Evolutionary conservation across 768 basidiomycete species (phyloP), one percentile per base, ranked within the genome.

Genomic region (Trametes punicea): DNA sequence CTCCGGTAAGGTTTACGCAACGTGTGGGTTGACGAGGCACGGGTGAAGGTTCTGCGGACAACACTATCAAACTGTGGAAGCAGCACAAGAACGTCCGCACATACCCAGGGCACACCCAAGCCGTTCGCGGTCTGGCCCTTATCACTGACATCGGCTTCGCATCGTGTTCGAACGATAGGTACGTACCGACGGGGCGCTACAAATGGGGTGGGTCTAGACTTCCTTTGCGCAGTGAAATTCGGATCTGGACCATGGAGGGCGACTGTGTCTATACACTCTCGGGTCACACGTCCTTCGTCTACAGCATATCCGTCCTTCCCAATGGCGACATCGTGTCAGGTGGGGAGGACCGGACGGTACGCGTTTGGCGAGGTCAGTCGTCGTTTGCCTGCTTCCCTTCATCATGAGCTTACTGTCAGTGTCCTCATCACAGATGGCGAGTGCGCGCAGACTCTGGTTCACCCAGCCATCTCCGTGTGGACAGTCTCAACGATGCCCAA

Each of bases 391-490:
- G 40, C 15, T n/a, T 26, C 55, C 23, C 41, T 51, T 42, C 41
- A 54, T 48, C 49, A 39, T 40, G 40, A 39, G 33, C 15, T 60
- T 25, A 44, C 38, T 16, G n/a, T 33, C 13, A 40, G 30, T 27
- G 13, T 7, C 33, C 53, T 27, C 21, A 11, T 21, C n/a, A 21
- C 57, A 91, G 95, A 93, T 61, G 94, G 91, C 13, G 90, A 93
- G 70, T 90, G 90, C 62, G 71, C 81, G 6, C 96, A 99, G 70
- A 89, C 88, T 9, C 84, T 99, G 57, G 81, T 90, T 9, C 93
- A 97, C 66, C 94, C 97, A 6, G 93, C 93, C 7, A 91, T 96
- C 53, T 98, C 96, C n/a, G 91, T 99, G 2, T 99, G 97, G 97
- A 75, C 90, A 2, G 91, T 96, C 15, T 85, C 90, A 1, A 79